Percentiles rank a stretch among this genome's conserved stretches.
Conservation (phyloP, 306 rosid genomes). For the Rubus parviflorus region DNA sequence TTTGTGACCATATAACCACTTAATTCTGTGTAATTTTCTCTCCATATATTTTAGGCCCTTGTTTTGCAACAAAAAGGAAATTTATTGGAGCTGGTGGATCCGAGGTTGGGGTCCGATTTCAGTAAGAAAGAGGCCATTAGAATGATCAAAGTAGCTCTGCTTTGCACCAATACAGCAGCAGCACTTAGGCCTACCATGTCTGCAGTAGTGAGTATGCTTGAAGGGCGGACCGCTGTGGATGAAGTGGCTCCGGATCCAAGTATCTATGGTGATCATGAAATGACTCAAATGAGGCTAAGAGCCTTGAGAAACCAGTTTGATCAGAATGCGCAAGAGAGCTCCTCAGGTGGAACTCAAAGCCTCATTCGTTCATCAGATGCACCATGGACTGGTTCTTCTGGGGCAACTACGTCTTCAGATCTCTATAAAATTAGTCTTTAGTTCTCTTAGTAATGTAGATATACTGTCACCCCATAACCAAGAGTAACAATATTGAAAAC, state of each 20-base stretch:
- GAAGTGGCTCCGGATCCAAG: conserved; percentile 16
- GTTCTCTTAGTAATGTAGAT: not conserved
- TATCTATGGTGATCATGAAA: not conserved
- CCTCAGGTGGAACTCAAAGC: not conserved
- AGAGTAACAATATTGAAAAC: too few species aligned
- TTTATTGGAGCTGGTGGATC: conserved; percentile 18
- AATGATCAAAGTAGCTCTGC: conserved; percentile 21
- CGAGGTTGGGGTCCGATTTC: conserved; percentile 14
- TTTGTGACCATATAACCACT: conserved; percentile 1
- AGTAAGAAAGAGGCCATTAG: conserved; percentile 3
- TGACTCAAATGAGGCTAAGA: not conserved
- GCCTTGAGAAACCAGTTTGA: conserved; percentile 3
- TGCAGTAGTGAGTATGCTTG: conserved; percentile 24
- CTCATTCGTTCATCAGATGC: not conserved
- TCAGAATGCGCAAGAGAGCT: not conserved
- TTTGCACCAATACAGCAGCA: conserved; percentile 26
- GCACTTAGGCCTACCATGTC: conserved; percentile 27
- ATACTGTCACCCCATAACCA: too few species aligned
- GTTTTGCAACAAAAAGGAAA: conserved; percentile 18
- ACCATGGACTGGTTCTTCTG: not conserved
- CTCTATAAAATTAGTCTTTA: not conserved
- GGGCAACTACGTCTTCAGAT: not conserved
- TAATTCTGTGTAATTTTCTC: not conserved
- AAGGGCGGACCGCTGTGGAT: conserved; percentile 2
- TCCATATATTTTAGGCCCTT: conserved; percentile 6